phyloP scores from a whole-genome alignment of 768 basidiomycete genomes.

The Lentinula boryana region DNA sequence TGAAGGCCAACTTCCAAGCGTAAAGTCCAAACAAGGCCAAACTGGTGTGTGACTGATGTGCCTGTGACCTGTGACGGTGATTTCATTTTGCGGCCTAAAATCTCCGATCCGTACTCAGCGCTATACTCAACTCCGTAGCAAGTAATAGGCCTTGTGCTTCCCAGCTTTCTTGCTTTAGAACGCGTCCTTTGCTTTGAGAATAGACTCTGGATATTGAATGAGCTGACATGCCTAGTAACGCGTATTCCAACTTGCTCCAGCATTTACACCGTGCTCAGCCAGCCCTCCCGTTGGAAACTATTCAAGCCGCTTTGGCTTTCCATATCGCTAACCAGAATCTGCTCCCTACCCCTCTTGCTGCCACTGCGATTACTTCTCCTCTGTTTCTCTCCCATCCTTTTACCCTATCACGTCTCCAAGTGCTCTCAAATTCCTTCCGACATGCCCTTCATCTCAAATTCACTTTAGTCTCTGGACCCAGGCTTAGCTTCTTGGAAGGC shows the following conservation, averaged over 20 bases:
- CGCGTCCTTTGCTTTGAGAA: neutral
- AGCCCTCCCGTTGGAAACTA: neutral
- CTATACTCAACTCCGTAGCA: neutral
- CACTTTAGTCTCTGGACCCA: constrained; percentile 26
- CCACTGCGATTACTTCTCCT: constrained; percentile 14
- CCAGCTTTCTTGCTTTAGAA: neutral
- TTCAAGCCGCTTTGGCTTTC: constrained; percentile 1
- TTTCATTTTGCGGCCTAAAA: neutral
- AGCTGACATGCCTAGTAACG: neutral
- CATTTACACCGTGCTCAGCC: constrained; percentile 2
- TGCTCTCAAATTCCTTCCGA: constrained; percentile 49
- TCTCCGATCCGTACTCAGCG: neutral
- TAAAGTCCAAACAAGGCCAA: neutral
- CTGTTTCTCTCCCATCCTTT: constrained; percentile 44
- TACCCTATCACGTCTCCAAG: constrained; percentile 39
- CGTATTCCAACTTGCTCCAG: constrained; percentile 1
- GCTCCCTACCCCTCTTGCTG: neutral
- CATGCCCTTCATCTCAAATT: constrained; percentile 52
- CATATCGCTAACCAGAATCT: neutral
- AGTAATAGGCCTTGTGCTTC: neutral
- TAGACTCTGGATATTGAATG: neutral
- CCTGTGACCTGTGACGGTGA: neutral
- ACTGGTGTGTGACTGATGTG: neutral
- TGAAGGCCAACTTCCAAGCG: neutral
- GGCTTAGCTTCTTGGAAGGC: constrained; percentile 22